A percentile compares a stretch with the other conserved stretches of the same genome.
Conservation (phyloP, 148 eudicot species). For the Hydrangea macrophylla region DNA sequence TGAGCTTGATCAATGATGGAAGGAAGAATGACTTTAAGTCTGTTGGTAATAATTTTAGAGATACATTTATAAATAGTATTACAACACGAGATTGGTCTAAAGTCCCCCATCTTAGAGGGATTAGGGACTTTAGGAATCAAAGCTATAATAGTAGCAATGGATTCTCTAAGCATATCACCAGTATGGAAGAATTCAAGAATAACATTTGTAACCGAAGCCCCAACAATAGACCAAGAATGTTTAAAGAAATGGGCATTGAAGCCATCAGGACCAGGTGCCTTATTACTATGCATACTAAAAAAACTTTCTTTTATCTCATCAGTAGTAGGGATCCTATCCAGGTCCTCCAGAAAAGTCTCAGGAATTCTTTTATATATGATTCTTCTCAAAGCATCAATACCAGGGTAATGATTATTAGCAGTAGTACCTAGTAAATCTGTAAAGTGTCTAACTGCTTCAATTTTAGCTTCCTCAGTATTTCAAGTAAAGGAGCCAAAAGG, state of each 20-base stretch:
- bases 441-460: too few relatives aligned
- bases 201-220: neutral
- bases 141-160: neutral
- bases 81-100: neutral
- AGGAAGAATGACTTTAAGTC: neutral
- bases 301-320: too few relatives aligned
- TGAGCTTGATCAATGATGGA: neutral
- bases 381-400: too few relatives aligned
- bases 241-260: neutral
- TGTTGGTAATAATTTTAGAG: neutral
- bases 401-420: too few relatives aligned
- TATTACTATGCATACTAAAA: neutral
- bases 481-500: too few relatives aligned
- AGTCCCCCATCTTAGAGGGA: neutral
- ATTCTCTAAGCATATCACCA: neutral
- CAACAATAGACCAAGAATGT: neutral
- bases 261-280: constrained; percentile 8
- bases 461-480: too few relatives aligned
- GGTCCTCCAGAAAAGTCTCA: too few relatives aligned
- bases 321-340: too few relatives aligned
- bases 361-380: too few relatives aligned
- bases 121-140: neutral
- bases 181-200: neutral
- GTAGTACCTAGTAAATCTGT: too few relatives aligned
- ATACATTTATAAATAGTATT: neutral